These are phyloP conservation scores for Backusella sp. DNA, from an alignment of 192 early-diverging fungal genomes.

Conservation along the genomic window DNA sequence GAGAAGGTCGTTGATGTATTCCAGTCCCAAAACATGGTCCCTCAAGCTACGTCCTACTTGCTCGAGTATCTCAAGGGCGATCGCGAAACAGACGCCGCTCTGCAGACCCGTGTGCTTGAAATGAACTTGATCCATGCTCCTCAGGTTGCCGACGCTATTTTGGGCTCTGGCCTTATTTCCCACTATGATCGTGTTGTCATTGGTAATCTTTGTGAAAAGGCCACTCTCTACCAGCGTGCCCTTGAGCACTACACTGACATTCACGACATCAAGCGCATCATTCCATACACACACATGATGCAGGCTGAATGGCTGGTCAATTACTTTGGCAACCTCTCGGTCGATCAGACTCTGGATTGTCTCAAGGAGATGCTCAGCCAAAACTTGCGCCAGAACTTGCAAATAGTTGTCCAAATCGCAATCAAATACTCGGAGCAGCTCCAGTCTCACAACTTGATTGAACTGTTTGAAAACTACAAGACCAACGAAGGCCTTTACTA, in stretches of 20 bases:
- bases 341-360: slow-evolving; percentile 94
- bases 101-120: slow-evolving; percentile 95
- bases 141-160: slow-evolving; percentile 98
- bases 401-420: slow-evolving; percentile 91
- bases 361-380: slow-evolving; percentile 90
- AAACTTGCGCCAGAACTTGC: slow-evolving; percentile 94
- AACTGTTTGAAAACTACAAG: slow-evolving; percentile 91
- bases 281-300: slow-evolving; percentile 86
- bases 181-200: slow-evolving; percentile 94
- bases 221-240: slow-evolving; percentile 94
- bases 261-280: slow-evolving; percentile 93
- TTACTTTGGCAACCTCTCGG: slow-evolving; percentile 94
- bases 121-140: slow-evolving; percentile 97
- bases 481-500: slow-evolving; percentile 95
- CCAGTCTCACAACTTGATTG: slow-evolving; percentile 83
- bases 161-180: slow-evolving; percentile 94
- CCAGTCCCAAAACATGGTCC: slow-evolving; percentile 86
- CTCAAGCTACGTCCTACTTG: slow-evolving; percentile 96
- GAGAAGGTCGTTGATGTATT: slow-evolving; percentile 94
- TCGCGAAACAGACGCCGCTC: slow-evolving; percentile 82
- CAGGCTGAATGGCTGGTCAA: slow-evolving; percentile 89
- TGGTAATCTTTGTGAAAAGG: slow-evolving; percentile 95
- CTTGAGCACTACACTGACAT: slow-evolving; percentile 97
- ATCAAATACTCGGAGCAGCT: slow-evolving; percentile 98
- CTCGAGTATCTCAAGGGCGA: slow-evolving; percentile 96